These are phyloP conservation scores for Euphorbia tirucalli DNA, from an alignment of 345 rosid species.

Conservation along the genomic window DNA sequence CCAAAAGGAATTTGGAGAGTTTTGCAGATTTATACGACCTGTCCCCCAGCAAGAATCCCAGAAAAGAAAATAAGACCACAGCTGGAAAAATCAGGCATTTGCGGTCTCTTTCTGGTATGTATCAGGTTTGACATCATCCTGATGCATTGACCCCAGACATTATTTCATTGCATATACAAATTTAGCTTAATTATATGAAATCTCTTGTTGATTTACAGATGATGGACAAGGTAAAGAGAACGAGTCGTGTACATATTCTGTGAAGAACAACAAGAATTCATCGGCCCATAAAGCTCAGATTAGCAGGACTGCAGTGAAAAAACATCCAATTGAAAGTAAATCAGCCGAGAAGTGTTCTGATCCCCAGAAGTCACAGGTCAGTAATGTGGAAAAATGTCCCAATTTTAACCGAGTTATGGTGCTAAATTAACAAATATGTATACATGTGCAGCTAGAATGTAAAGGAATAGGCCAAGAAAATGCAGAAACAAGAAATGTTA, in stretches of 20 bases:
- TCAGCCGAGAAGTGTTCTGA: slow-evolving; percentile 41
- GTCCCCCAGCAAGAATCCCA: slow-evolving; percentile 26
- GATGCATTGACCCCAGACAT: neutral
- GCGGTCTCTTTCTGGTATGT: slow-evolving; percentile 39
- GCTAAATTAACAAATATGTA: slow-evolving; percentile 13
- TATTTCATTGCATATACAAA: neutral
- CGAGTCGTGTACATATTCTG: slow-evolving; percentile 29
- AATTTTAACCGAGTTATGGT: neutral
- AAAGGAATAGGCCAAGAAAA: slow-evolving; percentile 32
- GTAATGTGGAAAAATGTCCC: neutral
- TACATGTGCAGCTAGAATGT: slow-evolving; percentile 39
- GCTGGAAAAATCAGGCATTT: slow-evolving; percentile 27
- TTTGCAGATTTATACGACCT: slow-evolving; percentile 31
- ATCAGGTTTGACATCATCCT: neutral
- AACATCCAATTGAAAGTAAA: slow-evolving; percentile 30
- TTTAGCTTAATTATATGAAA: neutral
- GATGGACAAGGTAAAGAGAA: slow-evolving; percentile 44
- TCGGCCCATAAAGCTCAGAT: slow-evolving; percentile 27
- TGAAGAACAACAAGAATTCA: slow-evolving; percentile 32
- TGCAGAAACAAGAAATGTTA: slow-evolving; percentile 36
- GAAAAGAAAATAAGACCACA: slow-evolving; percentile 25
- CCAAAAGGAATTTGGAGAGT: slow-evolving; percentile 42
- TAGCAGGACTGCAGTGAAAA: slow-evolving; percentile 35
- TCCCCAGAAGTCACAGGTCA: slow-evolving; percentile 36
- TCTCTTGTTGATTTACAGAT: slow-evolving; percentile 25